Evolutionary conservation across 257 asterid species (phyloP).

Genomic region (Datura wrightii): DNA sequence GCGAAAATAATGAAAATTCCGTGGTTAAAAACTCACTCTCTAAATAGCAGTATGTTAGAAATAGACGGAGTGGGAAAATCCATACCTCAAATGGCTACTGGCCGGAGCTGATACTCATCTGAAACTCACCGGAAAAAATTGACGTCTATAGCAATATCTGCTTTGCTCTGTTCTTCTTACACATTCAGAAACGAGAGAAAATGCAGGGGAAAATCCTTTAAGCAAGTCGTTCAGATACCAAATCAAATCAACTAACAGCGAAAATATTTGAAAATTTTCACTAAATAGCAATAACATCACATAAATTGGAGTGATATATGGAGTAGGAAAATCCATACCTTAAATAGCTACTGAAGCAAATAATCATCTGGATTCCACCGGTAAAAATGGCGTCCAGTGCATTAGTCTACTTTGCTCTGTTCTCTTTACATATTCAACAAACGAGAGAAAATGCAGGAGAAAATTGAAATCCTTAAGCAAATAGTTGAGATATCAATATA

Average conservation of each 20-base stretch:
- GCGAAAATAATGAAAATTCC: too few species aligned
- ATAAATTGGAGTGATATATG: too few species aligned
- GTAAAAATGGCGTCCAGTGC: background rate
- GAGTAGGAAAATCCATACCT: background rate
- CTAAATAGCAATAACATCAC: background rate
- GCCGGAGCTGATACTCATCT: slow-evolving; percentile 1
- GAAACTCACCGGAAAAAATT: background rate
- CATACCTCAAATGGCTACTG: slow-evolving; percentile 20
- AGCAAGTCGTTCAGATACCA: background rate
- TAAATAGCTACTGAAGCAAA: background rate
- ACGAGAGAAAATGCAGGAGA: background rate
- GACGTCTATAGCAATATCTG: background rate
- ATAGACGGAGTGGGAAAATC: background rate
- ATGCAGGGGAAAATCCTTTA: background rate
- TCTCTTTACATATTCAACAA: background rate
- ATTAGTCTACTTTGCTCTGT: background rate
- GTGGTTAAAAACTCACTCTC: too few species aligned
- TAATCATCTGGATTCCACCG: background rate
- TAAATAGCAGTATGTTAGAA: background rate
- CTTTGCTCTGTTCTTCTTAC: background rate
- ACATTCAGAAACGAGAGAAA: background rate
- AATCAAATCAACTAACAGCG: background rate
- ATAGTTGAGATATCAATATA: background rate
- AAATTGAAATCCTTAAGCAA: background rate
- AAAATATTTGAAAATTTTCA: background rate